Evolutionary conservation across 2,329 filamentous ascomycete species (phyloP).

Genomic region (Didymella pinodella): DNA sequence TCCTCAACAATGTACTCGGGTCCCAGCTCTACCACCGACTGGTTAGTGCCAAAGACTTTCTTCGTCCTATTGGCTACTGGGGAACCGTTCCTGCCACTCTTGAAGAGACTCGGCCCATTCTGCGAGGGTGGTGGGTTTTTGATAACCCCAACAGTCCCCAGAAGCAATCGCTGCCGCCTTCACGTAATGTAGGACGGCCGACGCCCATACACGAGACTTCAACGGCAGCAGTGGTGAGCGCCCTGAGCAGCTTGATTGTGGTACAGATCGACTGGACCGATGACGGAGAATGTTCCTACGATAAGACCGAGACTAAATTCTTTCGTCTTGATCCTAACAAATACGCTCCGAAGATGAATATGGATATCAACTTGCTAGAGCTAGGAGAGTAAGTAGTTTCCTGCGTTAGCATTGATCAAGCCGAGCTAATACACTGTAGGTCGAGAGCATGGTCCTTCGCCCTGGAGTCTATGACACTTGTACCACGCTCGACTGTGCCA

Average conservation of each 20-base stretch:
- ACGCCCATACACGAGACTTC: slow-evolving; percentile 6
- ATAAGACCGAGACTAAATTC: slow-evolving; percentile 37
- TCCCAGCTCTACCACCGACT: slow-evolving; percentile 33
- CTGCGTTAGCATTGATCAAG: background rate
- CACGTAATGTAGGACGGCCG: slow-evolving; percentile 25
- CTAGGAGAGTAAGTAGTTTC: slow-evolving; percentile 35
- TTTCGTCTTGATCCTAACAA: slow-evolving; percentile 33
- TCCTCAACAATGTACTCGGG: slow-evolving; percentile 29
- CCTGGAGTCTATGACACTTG: slow-evolving; percentile 36
- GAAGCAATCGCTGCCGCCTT: slow-evolving; percentile 6
- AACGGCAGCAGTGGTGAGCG: background rate
- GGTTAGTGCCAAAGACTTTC: slow-evolving; percentile 25
- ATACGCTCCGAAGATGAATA: slow-evolving; percentile 27
- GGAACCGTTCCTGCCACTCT: slow-evolving; percentile 29
- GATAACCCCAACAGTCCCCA: slow-evolving; percentile 31
- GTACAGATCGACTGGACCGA: slow-evolving; percentile 45
- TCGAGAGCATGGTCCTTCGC: slow-evolving; percentile 43
- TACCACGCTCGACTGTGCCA: slow-evolving; percentile 28
- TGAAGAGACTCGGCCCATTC: slow-evolving; percentile 30
- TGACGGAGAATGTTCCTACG: slow-evolving; percentile 41
- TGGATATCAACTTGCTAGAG: slow-evolving; percentile 47
- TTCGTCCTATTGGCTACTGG: slow-evolving; percentile 37
- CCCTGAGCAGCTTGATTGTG: slow-evolving; percentile 24
- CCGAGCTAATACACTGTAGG: slow-evolving; percentile 25
- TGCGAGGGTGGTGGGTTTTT: slow-evolving; percentile 43